phyloP scores from a whole-genome alignment of 768 basidiomycete species.

The Sarcomyxa edulis region DNA sequence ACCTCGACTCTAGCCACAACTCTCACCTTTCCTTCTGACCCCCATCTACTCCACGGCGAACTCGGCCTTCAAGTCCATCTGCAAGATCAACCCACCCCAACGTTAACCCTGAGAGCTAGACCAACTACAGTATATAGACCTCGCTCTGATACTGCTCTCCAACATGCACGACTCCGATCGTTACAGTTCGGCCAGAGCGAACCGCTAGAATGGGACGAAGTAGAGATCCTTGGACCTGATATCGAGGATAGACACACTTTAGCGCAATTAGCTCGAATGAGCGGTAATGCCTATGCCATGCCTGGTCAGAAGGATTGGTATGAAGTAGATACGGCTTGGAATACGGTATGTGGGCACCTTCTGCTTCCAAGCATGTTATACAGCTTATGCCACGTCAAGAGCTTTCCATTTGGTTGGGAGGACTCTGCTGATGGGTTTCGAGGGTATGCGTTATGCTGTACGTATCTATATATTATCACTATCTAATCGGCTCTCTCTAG shows the following conservation, averaged over 20 bases:
- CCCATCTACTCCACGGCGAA: conserved; percentile 1
- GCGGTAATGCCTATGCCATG: conserved; percentile 82
- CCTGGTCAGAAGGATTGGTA: conserved; percentile 77
- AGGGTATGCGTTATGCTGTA: conserved; percentile 82
- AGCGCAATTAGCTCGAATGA: conserved; percentile 79
- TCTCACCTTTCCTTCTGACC: no score
- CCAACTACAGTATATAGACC: conserved; percentile 62
- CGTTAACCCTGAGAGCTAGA: conserved; percentile 32
- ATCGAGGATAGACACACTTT: conserved; percentile 76
- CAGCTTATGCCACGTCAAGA: no score
- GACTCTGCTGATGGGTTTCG: conserved; percentile 68
- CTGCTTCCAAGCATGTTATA: no score
- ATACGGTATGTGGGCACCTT: conserved; percentile 42
- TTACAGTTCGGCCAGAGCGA: conserved; percentile 44
- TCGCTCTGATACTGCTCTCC: conserved; percentile 41
- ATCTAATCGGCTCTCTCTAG: no score
- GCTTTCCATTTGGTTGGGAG: conserved; percentile 80
- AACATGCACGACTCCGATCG: conserved; percentile 50
- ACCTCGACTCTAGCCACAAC: neutral
- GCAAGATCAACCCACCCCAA: neutral
- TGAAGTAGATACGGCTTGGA: conserved; percentile 72
- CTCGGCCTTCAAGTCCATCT: neutral
- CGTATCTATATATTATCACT: conserved; percentile 76
- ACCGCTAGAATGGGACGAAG: conserved; percentile 60
- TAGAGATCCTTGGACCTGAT: conserved; percentile 69